These are phyloP conservation scores for Infundibulicybe gibba DNA, from an alignment of 768 basidiomycete species.

Conservation along the genomic window DNA sequence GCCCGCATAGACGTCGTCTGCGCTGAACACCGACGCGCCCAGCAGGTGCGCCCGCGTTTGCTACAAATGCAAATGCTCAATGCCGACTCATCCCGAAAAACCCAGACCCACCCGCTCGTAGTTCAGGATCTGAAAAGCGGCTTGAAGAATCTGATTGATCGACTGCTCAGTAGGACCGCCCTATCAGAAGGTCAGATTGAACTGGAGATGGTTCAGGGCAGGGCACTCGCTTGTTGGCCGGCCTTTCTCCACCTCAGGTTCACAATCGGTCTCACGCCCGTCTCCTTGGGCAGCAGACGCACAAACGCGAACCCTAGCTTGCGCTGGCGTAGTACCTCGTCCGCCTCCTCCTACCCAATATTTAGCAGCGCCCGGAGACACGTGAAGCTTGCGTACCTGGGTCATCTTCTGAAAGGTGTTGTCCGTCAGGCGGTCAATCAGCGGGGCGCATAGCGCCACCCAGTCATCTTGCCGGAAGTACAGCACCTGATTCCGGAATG, in stretches of 20 bases:
- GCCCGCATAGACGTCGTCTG: slow-evolving; percentile 76
- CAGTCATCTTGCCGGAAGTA: slow-evolving; percentile 97
- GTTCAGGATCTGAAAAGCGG: slow-evolving; percentile 82
- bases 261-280: slow-evolving; percentile 91
- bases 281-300: slow-evolving; percentile 90
- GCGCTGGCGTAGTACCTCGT: slow-evolving; percentile 65
- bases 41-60: slow-evolving; percentile 56
- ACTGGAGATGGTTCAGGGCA: neutral
- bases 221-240: slow-evolving; percentile 22
- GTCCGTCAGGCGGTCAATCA: slow-evolving; percentile 68
- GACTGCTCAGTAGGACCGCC: slow-evolving; percentile 43
- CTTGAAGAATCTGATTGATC: slow-evolving; percentile 85
- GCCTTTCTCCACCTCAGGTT: slow-evolving; percentile 65
- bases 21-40: slow-evolving; percentile 80
- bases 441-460: slow-evolving; percentile 76
- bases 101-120: slow-evolving; percentile 73
- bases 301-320: slow-evolving; percentile 82
- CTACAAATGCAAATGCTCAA: slow-evolving; percentile 37
- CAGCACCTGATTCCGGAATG: slow-evolving; percentile 75
- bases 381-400: slow-evolving; percentile 38
- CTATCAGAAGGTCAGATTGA: slow-evolving; percentile 15
- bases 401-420: slow-evolving; percentile 71
- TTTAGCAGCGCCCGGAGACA: too few relatives aligned
- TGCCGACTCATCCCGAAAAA: neutral
- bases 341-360: slow-evolving; percentile 14